Conservation (phyloP, 2,329 filamentous ascomycete species). For the Claviceps purpurea region DNA sequence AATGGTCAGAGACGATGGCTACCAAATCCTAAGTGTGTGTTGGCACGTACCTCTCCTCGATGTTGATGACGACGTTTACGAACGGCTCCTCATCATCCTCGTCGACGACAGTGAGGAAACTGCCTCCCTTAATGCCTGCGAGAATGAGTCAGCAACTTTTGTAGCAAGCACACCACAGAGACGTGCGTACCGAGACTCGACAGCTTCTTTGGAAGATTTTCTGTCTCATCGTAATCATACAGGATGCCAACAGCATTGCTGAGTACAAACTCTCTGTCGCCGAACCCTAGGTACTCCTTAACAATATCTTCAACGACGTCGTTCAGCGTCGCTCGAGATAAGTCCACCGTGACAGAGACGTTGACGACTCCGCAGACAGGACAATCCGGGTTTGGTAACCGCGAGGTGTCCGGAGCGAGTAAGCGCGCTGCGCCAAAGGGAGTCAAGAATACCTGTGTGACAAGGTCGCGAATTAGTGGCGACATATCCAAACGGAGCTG, state of each 20-base stretch:
- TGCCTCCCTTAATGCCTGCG: slow-evolving; percentile 54
- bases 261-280: slow-evolving; percentile 64
- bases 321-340: slow-evolving; percentile 58
- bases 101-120: slow-evolving; percentile 74
- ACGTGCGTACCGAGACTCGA: slow-evolving; percentile 49
- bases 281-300: slow-evolving; percentile 57
- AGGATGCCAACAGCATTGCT: slow-evolving; percentile 63
- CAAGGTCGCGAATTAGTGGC: slow-evolving; percentile 1
- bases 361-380: slow-evolving; percentile 69
- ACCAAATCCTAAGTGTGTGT: neutral
- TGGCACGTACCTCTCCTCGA: slow-evolving; percentile 45
- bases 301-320: slow-evolving; percentile 69
- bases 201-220: slow-evolving; percentile 71
- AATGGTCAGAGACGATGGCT: slow-evolving; percentile 13
- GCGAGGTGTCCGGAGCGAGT: slow-evolving; percentile 41
- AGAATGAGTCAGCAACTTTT: neutral
- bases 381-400: slow-evolving; percentile 65
- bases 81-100: slow-evolving; percentile 61
- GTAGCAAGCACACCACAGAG: neutral
- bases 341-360: slow-evolving; percentile 52
- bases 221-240: slow-evolving; percentile 80
- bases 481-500: neutral
- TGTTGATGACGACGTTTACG: slow-evolving; percentile 66
- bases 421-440: slow-evolving; percentile 46
- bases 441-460: slow-evolving; percentile 59